These are phyloP conservation scores for Leucaena leucocephala DNA, from an alignment of 306 rosid species.

Conservation along the genomic window DNA sequence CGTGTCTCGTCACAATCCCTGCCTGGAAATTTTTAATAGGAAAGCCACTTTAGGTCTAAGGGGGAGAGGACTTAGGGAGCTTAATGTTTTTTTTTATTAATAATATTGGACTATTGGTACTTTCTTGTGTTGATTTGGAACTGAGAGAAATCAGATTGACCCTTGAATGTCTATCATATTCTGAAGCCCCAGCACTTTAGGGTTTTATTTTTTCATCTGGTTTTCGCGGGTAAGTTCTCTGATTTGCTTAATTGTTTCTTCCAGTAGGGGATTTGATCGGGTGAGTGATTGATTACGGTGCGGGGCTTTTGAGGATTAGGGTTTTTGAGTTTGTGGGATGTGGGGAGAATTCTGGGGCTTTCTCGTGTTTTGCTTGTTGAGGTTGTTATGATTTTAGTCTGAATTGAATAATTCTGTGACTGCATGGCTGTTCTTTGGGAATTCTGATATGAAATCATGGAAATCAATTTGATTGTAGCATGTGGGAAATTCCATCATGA, in stretches of 20 bases:
- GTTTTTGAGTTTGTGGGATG: slow-evolving; percentile 37
- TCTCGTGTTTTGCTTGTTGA: not conserved
- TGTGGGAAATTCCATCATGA: slow-evolving; percentile 28
- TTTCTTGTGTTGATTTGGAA: slow-evolving; percentile 40
- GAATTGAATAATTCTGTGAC: slow-evolving; percentile 25
- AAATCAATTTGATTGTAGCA: slow-evolving; percentile 8
- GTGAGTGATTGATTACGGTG: slow-evolving; percentile 27
- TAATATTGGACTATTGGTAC: not conserved
- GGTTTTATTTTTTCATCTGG: slow-evolving; percentile 36
- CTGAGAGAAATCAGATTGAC: slow-evolving; percentile 58
- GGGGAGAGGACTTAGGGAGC: slow-evolving; percentile 23
- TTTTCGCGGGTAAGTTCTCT: slow-evolving; percentile 37
- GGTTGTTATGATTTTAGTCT: slow-evolving; percentile 1
- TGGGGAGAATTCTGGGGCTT: slow-evolving; percentile 4
- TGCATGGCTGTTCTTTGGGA: slow-evolving; percentile 37
- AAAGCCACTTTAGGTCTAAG: slow-evolving; percentile 28
- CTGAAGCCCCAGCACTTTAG: slow-evolving; percentile 53
- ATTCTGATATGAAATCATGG: slow-evolving; percentile 39
- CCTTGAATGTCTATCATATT: slow-evolving; percentile 52
- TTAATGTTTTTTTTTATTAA: not conserved
- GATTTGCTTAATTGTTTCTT: slow-evolving; percentile 5
- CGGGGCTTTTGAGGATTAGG: slow-evolving; percentile 42
- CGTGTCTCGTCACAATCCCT: slow-evolving; percentile 44
- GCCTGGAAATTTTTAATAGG: slow-evolving; percentile 36
- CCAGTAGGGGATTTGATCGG: slow-evolving; percentile 27